Evolutionary conservation across 495 filamentous ascomycete genomes (phyloP), one percentile per base, ranked within the genome.

Genomic region (Choiromyces venosus): DNA sequence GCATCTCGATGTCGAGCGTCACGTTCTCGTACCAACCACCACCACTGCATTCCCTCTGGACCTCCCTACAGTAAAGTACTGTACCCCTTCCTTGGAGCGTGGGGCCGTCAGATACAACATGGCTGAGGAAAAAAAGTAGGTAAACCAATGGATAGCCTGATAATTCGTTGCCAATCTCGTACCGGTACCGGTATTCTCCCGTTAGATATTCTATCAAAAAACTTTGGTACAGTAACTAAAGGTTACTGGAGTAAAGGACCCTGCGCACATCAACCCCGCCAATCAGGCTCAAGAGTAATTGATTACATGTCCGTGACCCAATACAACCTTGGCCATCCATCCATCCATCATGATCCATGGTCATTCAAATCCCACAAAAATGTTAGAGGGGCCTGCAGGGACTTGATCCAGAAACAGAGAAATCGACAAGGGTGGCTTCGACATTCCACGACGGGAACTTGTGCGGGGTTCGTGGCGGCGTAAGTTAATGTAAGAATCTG

Each of bases 381-480:
- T 61, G 25, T 14, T 14, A 6, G 42, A 46, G 52, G 52, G 52
- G 52, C 52, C 52, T 61, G 52, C 52, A 61, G 52, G 52, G 25
- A 61, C 52, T 29, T 61, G 71, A 33, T 70, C 71, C 72, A 74
- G 33, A 37, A 69, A 38, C 75, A 39, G 75, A 64, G 67, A 38
- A 70, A 66, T 44, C 68, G 65, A 35, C 56, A 64, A 70, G 75
- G 69, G 12, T 61, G 25, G 29, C 52, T 61, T 77, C 56, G 74
- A 77, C 75, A 39, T 77, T 37, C 75, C 61, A 21, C 37, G 52
- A 38, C 74, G 35, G 33, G 69, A 44, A 42, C 37, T 64, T 38
- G 70, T 72, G 75, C 70, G 74, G 75, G 75, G 75, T 73, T 70
- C 36, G 74, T 66, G 52, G 52, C 52, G 52, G 52, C 25, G 12